Base-by-base conservation (phyloP, 2,329 filamentous ascomycete species). In the Sarocladium kiliense region DNA sequence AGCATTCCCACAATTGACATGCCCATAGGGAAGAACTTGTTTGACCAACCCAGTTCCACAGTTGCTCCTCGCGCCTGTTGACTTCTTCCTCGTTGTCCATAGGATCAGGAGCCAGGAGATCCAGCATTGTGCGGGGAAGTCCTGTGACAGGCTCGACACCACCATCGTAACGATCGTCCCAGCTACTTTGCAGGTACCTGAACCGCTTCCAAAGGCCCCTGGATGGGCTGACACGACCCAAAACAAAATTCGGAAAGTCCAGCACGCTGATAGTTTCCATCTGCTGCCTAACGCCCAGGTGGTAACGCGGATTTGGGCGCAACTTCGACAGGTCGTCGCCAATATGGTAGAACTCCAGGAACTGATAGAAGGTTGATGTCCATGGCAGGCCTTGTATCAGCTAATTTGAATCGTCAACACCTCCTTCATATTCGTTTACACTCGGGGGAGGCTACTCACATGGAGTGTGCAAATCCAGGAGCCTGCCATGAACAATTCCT, bases 41-140 rank as follows among this genome's bases (percentile, higher is more conserved):
- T 30, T 47, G 44, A 47, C 44, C 44, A 9, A 27, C n/a, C 44
- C 44, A 47, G n/a, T 47, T 27, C 44, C 44, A 47, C 7, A 47
- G 44, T 3, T 12, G 9, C 44, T 47, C 23, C 25, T 47, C 44
- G 16, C 44, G 25, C 16, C 27, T 3, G 14, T 27, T 3, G 4
- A 14, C 27, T 9, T 27, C 25, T 23, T 27, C 44, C 7, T 26
- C 25, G 3, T 11, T 47, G 10, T 47, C 44, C 4, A 27, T 6
- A 11, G 12, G 23, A 16, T 47, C 25, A 16, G 25, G 18, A 6
- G 44, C 44, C 10, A 47, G 25, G 16, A 27, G 44, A 18, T 47
- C 44, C 25, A 47, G 44, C 23, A 47, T 27, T 23, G 44, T 47
- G 16, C 44, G 44, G 7, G 44, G 44, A 16, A 47, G 25, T 10